These are phyloP conservation scores for Huntiella bhutanensis DNA, from an alignment of 2,329 filamentous ascomycete genomes.

Conservation along the genomic window DNA sequence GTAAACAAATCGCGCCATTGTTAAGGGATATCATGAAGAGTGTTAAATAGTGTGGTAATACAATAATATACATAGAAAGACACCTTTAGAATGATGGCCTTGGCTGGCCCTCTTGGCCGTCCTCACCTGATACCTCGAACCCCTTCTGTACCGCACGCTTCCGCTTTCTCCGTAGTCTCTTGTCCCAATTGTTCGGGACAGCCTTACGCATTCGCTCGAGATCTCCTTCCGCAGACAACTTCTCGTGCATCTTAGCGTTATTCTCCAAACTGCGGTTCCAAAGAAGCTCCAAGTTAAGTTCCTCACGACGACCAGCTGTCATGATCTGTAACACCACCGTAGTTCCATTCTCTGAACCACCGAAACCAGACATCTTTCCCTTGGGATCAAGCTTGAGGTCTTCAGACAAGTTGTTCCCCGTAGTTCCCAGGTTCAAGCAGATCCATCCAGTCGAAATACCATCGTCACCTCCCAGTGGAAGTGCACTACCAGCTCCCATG, in stretches of 20 bases:
- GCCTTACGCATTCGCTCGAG: constrained; percentile 14
- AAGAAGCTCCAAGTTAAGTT: constrained; percentile 33
- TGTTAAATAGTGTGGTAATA: background rate
- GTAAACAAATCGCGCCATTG: constrained; percentile 52
- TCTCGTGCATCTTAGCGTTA: constrained; percentile 18
- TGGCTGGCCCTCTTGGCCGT: constrained; percentile 13
- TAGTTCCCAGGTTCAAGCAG: constrained; percentile 69
- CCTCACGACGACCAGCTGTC: constrained; percentile 32
- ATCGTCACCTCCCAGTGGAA: constrained; percentile 50
- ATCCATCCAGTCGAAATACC: constrained; percentile 91
- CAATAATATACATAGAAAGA: background rate
- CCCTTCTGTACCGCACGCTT: constrained; percentile 9
- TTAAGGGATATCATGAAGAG: constrained; percentile 27
- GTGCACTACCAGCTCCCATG: constrained; percentile 51
- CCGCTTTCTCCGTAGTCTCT: constrained; percentile 9
- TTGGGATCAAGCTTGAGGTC: constrained; percentile 25
- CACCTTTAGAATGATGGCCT: background rate
- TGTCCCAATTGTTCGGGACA: constrained; percentile 10
- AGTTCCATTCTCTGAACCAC: constrained; percentile 25
- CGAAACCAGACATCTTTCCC: constrained; percentile 60
- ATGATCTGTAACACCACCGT: constrained; percentile 40
- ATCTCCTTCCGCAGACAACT: constrained; percentile 1
- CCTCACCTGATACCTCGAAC: background rate
- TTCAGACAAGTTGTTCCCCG: constrained; percentile 36
- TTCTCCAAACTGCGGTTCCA: constrained; percentile 25